Base-by-base conservation (phyloP, 2,329 filamentous ascomycete genomes). In the Byssochlamys sp. region DNA sequence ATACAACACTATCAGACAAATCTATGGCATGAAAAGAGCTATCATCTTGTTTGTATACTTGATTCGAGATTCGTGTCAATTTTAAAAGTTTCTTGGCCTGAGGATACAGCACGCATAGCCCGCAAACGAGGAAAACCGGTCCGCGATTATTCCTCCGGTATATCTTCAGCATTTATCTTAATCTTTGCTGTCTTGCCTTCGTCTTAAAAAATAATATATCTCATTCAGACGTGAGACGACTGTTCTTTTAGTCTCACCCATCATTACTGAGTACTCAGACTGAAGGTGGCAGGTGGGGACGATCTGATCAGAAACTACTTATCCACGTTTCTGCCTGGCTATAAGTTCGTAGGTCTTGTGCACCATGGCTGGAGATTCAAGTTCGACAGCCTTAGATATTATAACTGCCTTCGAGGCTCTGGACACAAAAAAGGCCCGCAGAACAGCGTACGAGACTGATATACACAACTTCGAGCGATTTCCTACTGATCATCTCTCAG, bases 371-470 rank as follows among this genome's bases (percentile, higher is more conserved):
- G 28, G 26, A 27, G 51, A 53, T 19, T 24, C 28, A 28, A 25
- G 50, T 28, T 12, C 26, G 24, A 25, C 29, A 26, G 48, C 12
- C 10, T 24, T 25, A 31, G 33, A 29, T 14, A 45, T 67, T 49
- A 27, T 66, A 45, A 29, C 51, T 14, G 58, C 59, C n/a, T 71
- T 70, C 53, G 57, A 59, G 26, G 55, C 56, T 24, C 60, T 70
- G 26, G 55, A 59, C 19, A 61, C 59, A n/a, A 63, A 54, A 6
- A 52, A 58, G 19, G 64, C 58, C 54, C 69, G 69, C 29, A 61
- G 57, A 53, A 57, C 54, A 35, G 61, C 58, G 63, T 66, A 63
- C 52, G 62, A 28, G 31, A n/a, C 10, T 27, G 6, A 6, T 14
- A 29, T 12, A 12, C 3, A 54, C 25, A 50, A 29, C 35, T 12